These are phyloP conservation scores for Pestalotiopsis sp. DNA, from an alignment of 2,329 filamentous ascomycete genomes.

Conservation along the genomic window DNA sequence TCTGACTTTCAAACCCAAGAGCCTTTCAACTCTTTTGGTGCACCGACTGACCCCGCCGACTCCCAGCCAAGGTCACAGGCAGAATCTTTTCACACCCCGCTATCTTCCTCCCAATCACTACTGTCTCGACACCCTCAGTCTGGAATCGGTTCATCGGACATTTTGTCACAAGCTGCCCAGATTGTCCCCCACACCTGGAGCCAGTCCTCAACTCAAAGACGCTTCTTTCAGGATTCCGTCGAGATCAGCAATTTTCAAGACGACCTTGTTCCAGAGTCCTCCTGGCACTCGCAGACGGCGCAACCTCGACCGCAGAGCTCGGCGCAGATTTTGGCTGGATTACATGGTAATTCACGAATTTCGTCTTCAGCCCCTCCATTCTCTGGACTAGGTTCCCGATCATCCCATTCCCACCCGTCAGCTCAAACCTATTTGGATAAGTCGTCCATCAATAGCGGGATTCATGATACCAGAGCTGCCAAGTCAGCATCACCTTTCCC, in stretches of 20 bases:
- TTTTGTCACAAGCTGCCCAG: conserved; percentile 31
- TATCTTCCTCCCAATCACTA: neutral
- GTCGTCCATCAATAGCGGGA: conserved; percentile 4
- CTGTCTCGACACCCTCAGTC: neutral
- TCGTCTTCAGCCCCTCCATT: conserved; percentile 20
- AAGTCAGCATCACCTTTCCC: neutral
- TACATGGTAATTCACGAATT: conserved; percentile 28
- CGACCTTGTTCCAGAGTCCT: conserved; percentile 19
- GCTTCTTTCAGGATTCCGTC: conserved; percentile 18
- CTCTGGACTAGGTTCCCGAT: conserved; percentile 13
- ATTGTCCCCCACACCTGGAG: conserved; percentile 23
- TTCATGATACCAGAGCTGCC: neutral
- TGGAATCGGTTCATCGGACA: neutral
- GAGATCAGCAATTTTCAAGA: conserved; percentile 21
- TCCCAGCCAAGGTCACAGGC: neutral
- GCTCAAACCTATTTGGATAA: conserved; percentile 3
- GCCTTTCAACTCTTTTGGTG: conserved; percentile 11
- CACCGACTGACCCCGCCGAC: conserved; percentile 1
- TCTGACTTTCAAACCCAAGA: conserved; percentile 16
- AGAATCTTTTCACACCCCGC: conserved; percentile 10
- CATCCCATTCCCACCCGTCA: neutral
- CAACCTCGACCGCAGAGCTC: conserved; percentile 21
- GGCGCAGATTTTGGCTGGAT: conserved; percentile 28
- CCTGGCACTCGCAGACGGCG: conserved; percentile 1
- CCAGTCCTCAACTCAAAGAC: conserved; percentile 23